Conservation (phyloP, 768 basidiomycete species). For the Lanmaoa pseudosensibilis region DNA sequence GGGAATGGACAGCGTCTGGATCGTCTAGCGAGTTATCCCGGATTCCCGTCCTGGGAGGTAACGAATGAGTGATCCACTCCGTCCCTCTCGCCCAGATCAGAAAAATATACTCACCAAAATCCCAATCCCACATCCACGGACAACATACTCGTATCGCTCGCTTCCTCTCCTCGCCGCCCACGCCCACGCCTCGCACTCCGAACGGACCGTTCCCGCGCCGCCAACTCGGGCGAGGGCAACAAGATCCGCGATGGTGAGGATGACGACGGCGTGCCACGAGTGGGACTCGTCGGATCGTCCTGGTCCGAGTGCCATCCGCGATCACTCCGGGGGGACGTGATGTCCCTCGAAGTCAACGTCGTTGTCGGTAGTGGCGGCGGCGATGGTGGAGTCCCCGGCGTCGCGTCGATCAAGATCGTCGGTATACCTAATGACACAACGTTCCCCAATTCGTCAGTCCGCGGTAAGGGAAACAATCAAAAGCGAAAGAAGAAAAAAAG, state of each 20-base stretch:
- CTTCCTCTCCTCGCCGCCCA: too few species aligned
- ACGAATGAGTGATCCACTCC: not conserved
- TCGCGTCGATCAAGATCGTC: slow-evolving; percentile 62
- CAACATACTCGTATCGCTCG: not conserved
- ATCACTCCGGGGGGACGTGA: slow-evolving; percentile 40
- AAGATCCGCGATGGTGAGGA: slow-evolving; percentile 6
- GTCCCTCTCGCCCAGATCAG: too few species aligned
- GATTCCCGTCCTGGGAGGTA: not conserved
- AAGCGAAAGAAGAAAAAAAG: not conserved
- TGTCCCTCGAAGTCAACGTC: slow-evolving; percentile 50
- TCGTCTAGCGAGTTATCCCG: not conserved
- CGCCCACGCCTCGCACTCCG: not conserved
- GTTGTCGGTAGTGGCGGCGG: slow-evolving; percentile 20
- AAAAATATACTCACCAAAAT: not conserved
- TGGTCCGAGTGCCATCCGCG: slow-evolving; percentile 1
- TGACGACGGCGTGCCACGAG: not conserved
- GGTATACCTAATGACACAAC: slow-evolving; percentile 52
- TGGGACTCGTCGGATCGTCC: slow-evolving; percentile 3
- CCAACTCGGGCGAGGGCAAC: slow-evolving; percentile 17
- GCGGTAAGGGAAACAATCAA: not conserved
- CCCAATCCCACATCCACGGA: not conserved
- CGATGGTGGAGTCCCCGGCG: slow-evolving; percentile 23
- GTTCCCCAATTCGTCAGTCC: too few species aligned
- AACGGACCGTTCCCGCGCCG: slow-evolving; percentile 39
- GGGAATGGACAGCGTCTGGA: not conserved